A percentile compares a stretch with the other conserved stretches of the same genome.
phyloP scores from a whole-genome alignment of 106 monocot genomes.

The Apostasia ramifera region DNA sequence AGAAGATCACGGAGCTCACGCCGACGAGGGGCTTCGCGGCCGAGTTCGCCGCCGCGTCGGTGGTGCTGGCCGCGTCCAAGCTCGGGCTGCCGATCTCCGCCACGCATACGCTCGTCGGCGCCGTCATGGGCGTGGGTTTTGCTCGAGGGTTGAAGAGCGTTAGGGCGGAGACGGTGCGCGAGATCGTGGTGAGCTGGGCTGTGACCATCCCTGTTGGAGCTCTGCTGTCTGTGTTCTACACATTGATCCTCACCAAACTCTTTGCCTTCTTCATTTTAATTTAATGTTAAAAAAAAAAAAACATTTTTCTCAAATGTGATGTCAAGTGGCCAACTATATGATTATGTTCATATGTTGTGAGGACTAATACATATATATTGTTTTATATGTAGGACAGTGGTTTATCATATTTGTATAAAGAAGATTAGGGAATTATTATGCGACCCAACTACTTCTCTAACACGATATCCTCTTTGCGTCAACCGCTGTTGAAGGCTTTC shows the following conservation, averaged over 20 bases:
- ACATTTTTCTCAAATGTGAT: too few relatives aligned
- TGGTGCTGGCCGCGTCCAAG: slow-evolving; percentile 85
- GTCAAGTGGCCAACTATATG: too few relatives aligned
- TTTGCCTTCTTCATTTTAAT: slow-evolving; percentile 22
- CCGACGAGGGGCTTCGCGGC: slow-evolving; percentile 96
- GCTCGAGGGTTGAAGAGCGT: slow-evolving; percentile 90
- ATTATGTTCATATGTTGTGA: too few relatives aligned
- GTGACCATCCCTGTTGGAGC: slow-evolving; percentile 94
- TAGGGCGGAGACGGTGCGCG: slow-evolving; percentile 66
- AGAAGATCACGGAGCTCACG: slow-evolving; percentile 93
- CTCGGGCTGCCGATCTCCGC: slow-evolving; percentile 95
- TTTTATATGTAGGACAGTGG: too few relatives aligned
- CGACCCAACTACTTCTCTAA: too few relatives aligned
- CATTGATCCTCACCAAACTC: slow-evolving; percentile 55
- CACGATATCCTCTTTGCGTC: too few relatives aligned
- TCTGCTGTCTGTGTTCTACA: slow-evolving; percentile 63
- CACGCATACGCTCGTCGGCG: slow-evolving; percentile 93
- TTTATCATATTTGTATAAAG: too few relatives aligned
- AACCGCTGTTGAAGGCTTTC: too few relatives aligned
- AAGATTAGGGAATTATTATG: too few relatives aligned
- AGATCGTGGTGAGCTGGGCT: slow-evolving; percentile 80
- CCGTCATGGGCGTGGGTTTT: slow-evolving; percentile 96
- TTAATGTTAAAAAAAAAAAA: neutral
- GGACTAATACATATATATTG: too few relatives aligned
- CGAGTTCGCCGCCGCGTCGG: slow-evolving; percentile 95